Base-by-base conservation (phyloP, 176 grass and related monocot genomes). In the Puccinellia tenuiflora region DNA sequence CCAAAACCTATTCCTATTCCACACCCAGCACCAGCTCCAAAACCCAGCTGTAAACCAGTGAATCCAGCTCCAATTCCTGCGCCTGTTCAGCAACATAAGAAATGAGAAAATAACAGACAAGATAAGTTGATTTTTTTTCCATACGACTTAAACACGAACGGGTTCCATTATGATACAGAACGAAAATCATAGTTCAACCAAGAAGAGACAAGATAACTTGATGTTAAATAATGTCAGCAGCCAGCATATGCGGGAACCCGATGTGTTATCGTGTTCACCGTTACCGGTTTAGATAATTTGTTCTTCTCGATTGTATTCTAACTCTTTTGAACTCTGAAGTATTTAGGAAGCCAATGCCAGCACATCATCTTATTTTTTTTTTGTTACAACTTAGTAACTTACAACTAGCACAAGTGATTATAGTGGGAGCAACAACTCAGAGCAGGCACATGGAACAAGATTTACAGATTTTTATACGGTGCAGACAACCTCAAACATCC, bases 1-100 rank as follows among this genome's bases (percentile, higher is more conserved):
- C 92, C 96, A 37, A 98, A 98, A 53, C 96, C 93, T 46, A 98
- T 78, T 71, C 93, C 96, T 85, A 93, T 76, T 84, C 96, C 93
- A 86, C 96, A 98, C 65, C 91, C 96, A 80, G 91, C 92, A 66
- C 96, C 96, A 61, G 72, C 71, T 52, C 96, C 93, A 9, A 95
- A 88, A 52, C 96, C 96, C 62, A 95, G 67, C 50, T 93, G 91
- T 54, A 95, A 86, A 53, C 96, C 96, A 75, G 96, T 89, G 64
- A 98, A 88, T 68, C 96, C 96, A 50, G 82, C 91, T 69, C 96
- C 96, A 70, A 93, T 84, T 81, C 96, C 96, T 33, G 89, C 88
- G 70, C 92, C 92, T 98, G 86, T 83, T 73, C 55, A 79, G 80
- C 48, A 18, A 82, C 2, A 46, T 63, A 70, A 62, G 43, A 82